Base-by-base conservation (phyloP, 1,284 basidiomycete species). In the Fistulina hepatica region DNA sequence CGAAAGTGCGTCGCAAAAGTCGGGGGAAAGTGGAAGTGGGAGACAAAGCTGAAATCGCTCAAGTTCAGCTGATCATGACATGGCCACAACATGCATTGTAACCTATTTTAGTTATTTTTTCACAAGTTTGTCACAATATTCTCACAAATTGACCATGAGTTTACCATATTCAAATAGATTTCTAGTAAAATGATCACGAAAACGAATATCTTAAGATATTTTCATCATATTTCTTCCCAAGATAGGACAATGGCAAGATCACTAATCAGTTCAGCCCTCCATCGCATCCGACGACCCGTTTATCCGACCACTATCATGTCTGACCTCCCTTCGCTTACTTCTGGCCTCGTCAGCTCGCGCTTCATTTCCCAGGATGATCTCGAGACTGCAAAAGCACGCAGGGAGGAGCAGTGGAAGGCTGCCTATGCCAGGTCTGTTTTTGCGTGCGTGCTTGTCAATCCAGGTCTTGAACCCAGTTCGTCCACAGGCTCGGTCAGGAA, bases 341-440 rank as follows among this genome's bases (percentile, higher is more conserved):
- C 73, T 7, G 72, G 71, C 48, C 64, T 64, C 22, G 81, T 85
- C 37, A 80, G 81, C 54, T 80, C 81, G 33, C 75, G 82, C 41
- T 85, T 86, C 56, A 69, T 85, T 44, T 81, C 88, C 21, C 77
- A 88, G 56, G 64, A 69, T 12, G 82, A 91, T 25, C 65, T 95
- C 32, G 88, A 92, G 34, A 70, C 75, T 21, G 86, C 86, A 17
- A 82, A 79, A 45, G 67, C 72, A 8, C 67, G 74, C 30, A 69
- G 79, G 44, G 85, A 93, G 20, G 81, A 86, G 51, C 85, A 93
- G 53, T 93, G 91, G 86, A 85, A 80, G 53, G 90, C 84, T 10
- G 91, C 91, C 11, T 95, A 94, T 60, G 89, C 81, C 27, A 73
- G 89, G 86, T 83, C 48, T 39, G 60, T 57, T 21, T n/a, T n/a